Percentiles rank a stretch among this genome's conserved stretches.
phyloP scores from a whole-genome alignment of 768 basidiomycete species.

The Tubosaeta sp. region DNA sequence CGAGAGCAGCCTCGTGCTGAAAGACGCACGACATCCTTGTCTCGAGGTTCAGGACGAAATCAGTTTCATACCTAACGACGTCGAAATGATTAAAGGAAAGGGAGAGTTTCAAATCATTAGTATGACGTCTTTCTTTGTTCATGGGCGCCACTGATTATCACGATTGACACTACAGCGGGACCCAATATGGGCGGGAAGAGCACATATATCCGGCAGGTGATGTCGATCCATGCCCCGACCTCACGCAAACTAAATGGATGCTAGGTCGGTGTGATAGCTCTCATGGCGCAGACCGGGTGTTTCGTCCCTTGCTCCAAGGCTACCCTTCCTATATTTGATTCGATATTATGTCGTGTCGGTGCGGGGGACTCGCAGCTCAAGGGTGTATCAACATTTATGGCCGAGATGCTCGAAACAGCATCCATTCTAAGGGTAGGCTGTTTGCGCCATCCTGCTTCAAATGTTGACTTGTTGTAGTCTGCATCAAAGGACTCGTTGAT shows the following conservation, averaged over 20 bases:
- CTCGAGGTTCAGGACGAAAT: conserved; percentile 94
- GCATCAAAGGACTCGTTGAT: conserved; percentile 88
- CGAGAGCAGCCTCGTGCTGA: conserved; percentile 71
- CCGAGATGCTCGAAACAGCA: conserved; percentile 96
- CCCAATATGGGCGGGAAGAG: conserved; percentile 99
- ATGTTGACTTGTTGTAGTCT: conserved; percentile 45
- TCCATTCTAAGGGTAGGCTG: conserved; percentile 77
- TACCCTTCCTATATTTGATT: conserved; percentile 88
- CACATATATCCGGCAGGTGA: conserved; percentile 89
- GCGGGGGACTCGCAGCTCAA: conserved; percentile 97
- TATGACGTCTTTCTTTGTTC: conserved; percentile 30
- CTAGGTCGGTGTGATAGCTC: conserved; percentile 88
- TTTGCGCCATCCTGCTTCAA: neutral
- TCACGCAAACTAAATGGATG: neutral
- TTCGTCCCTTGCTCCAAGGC: conserved; percentile 93
- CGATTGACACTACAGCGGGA: conserved; percentile 52
- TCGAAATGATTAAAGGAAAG: conserved; percentile 89
- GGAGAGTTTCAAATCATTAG: conserved; percentile 97
- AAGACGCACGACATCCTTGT: conserved; percentile 92
- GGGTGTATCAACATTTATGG: conserved; percentile 99
- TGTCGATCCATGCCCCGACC: neutral
- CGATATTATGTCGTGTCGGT: conserved; percentile 86
- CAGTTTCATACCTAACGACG: conserved; percentile 88
- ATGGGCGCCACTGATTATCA: neutral
- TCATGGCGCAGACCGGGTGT: conserved; percentile 94